Evolutionary conservation across 495 filamentous ascomycete species (phyloP), one percentile per base, ranked within the genome.

Genomic region (Bombardia bombarda): DNA sequence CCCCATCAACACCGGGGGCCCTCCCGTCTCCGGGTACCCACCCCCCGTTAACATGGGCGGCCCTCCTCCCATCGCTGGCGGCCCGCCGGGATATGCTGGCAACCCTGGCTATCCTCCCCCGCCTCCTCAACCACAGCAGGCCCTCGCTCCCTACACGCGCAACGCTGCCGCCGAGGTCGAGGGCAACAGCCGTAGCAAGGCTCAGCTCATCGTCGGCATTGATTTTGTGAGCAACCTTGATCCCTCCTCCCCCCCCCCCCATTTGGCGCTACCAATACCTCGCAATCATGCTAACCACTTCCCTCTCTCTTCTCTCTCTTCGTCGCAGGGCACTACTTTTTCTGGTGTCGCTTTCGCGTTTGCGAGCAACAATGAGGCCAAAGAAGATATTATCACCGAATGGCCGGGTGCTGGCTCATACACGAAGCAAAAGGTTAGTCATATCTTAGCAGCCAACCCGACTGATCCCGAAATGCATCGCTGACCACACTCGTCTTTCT

Each of bases 111-210:
- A 73, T 51, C 55, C 69, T 22, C 66, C 62, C 24, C 56, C 62
- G 49, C 62, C 68, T 45, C 53, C 69, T 51, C 53, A 71, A 59
- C 62, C 66, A 18, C 49, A 56, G 18, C 60, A 60, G 1, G 62
- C 63, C 32, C 59, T 42, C 24, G 55, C 59, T 5, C 66, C 75
- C 19, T 79, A 77, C 53, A 59, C 67, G 26, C 72, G 74, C 47
- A 69, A 73, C 43, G 68, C 75, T 38, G 77, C 78, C 40, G 84
- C 82, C 26, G 93, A 96, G 62, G 84, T 95, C 19, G 89, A 95
- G 52, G 88, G 85, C 21, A 83, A 79, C 42, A 86, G 84, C 54
- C 75, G 86, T 55, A 85, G 78, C 58, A 87, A 86, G 62, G 80
- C 83, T 17, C 83, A 86, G 69, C 68, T 87, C 47, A 87, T 87